These are phyloP conservation scores for Dioszegia hungarica DNA, from an alignment of 768 basidiomycete species.

Conservation along the genomic window DNA sequence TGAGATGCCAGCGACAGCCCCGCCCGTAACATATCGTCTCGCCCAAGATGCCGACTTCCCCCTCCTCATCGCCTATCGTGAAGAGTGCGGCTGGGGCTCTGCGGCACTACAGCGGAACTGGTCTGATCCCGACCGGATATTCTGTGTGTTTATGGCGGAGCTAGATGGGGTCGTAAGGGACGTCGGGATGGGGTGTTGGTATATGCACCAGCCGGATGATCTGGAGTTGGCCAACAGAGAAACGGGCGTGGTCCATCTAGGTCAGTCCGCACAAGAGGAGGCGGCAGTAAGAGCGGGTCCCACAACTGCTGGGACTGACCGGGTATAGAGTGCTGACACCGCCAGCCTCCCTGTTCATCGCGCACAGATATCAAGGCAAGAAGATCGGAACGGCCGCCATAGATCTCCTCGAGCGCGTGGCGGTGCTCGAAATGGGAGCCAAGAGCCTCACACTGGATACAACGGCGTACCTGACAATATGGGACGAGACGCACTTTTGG, in stretches of 20 bases:
- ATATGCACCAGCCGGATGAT: constrained; percentile 50
- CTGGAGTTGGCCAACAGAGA: constrained; percentile 49
- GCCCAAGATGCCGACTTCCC: constrained; percentile 8
- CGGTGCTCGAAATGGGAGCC: constrained; percentile 13
- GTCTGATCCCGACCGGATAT: constrained; percentile 4
- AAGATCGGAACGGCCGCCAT: constrained; percentile 32
- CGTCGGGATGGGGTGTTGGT: constrained; percentile 8
- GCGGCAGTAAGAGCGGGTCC: too few species aligned
- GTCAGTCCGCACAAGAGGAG: neutral
- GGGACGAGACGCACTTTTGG: neutral
- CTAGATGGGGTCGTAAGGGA: neutral
- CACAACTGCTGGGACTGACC: too few species aligned
- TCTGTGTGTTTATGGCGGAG: constrained; percentile 3
- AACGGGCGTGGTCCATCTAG: constrained; percentile 1
- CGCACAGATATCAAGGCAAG: constrained; percentile 50
- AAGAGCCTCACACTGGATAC: constrained; percentile 24
- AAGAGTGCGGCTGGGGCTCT: constrained; percentile 24
- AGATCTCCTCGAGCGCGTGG: constrained; percentile 20
- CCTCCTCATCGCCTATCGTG: constrained; percentile 1
- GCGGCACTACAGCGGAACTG: constrained; percentile 2
- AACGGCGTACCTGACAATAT: constrained; percentile 7
- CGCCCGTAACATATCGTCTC: constrained; percentile 7
- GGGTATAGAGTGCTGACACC: constrained; percentile 40
- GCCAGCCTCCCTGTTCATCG: constrained; percentile 48
- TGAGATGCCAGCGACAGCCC: too few species aligned